These are phyloP conservation scores for Kalanchoe fedtschenkoi DNA, from an alignment of 164 flowering plant species.

Conservation along the genomic window DNA sequence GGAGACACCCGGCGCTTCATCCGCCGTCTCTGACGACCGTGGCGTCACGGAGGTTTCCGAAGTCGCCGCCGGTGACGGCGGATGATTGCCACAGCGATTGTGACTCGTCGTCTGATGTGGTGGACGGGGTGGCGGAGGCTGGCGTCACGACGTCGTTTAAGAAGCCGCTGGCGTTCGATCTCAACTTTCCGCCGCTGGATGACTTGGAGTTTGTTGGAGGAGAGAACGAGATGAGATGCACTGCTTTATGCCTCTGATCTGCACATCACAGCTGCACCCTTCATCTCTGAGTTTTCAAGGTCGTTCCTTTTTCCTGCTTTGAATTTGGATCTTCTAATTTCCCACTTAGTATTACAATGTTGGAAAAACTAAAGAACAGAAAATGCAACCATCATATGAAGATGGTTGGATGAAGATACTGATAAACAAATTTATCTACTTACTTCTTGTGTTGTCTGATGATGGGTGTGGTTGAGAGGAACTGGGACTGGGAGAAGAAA, in stretches of 20 bases:
- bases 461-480: too few species aligned
- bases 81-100: slow-evolving; percentile 85
- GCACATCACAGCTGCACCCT: too few species aligned
- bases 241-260: slow-evolving; percentile 38
- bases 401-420: too few species aligned
- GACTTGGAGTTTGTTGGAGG: slow-evolving; percentile 15
- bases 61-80: slow-evolving; percentile 33
- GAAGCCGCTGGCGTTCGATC: slow-evolving; percentile 40
- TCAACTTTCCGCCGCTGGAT: slow-evolving; percentile 39
- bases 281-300: not conserved
- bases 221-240: slow-evolving; percentile 26
- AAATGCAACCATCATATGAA: too few species aligned
- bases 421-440: too few species aligned
- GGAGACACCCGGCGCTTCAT: slow-evolving; percentile 13
- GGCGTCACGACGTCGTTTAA: slow-evolving; percentile 28
- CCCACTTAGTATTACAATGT: not conserved
- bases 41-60: slow-evolving; percentile 13
- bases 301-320: not conserved
- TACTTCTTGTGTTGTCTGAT: too few species aligned
- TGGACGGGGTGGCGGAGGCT: slow-evolving; percentile 40
- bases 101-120: slow-evolving; percentile 72
- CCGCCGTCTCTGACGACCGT: not conserved
- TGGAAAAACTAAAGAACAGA: too few species aligned
- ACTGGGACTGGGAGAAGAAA: too few species aligned
- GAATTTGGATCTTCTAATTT: not conserved